A percentile compares a stretch with the other conserved stretches of the same genome.
phyloP scores from a whole-genome alignment of 2,329 filamentous ascomycete genomes.

The Sclerotinia subarctica region DNA sequence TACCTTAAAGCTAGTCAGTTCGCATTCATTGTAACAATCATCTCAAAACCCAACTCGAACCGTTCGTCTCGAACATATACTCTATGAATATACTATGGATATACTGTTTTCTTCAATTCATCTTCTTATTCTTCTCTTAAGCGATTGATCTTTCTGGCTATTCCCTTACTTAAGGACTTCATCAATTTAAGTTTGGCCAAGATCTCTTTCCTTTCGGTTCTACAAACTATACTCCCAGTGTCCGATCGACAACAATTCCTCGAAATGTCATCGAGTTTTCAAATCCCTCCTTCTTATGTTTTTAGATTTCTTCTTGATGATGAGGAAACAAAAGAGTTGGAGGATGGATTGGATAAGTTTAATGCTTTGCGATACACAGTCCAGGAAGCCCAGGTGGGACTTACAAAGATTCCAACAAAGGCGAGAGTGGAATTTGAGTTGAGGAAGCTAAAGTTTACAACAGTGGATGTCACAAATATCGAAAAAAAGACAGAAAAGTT shows the following conservation, averaged over 20 bases:
- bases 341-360: constrained; percentile 55
- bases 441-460: constrained; percentile 7
- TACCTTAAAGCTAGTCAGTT: not conserved
- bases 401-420: constrained; percentile 69
- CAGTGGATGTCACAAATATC: not conserved
- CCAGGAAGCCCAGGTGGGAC: constrained; percentile 64
- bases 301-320: constrained; percentile 42
- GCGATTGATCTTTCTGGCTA: not conserved
- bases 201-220: not conserved
- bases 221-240: not conserved
- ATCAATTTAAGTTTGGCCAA: not conserved
- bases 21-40: constrained; percentile 7
- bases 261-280: constrained; percentile 14
- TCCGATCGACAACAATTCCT: not conserved
- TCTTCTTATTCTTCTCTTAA: not conserved
- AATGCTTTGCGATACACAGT: constrained; percentile 64
- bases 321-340: constrained; percentile 57
- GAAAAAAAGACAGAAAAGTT: not conserved
- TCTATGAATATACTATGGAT: not conserved
- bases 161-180: not conserved
- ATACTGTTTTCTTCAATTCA: not conserved
- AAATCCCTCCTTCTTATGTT: constrained; percentile 57
- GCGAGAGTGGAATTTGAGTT: constrained; percentile 53
- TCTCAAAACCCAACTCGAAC: not conserved
- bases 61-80: not conserved